Evolutionary conservation across 2,329 filamentous ascomycete genomes (phyloP).

Genomic region (Davidsoniella eucalypti): DNA sequence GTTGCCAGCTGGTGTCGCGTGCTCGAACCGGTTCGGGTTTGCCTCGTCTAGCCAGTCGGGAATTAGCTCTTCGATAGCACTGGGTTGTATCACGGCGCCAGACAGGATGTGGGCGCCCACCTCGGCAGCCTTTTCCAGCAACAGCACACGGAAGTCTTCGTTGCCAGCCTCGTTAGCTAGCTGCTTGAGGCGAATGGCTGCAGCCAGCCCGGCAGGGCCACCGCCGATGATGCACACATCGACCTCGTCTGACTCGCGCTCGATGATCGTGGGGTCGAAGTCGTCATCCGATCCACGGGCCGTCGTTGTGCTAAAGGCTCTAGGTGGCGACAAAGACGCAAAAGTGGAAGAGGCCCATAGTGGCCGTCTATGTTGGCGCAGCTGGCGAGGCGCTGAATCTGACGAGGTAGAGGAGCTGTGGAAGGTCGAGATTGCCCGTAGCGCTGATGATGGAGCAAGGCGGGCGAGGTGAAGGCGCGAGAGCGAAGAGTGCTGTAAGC

Average conservation of each 20-base stretch:
- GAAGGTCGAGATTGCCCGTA: background rate
- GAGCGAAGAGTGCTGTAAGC: conserved; percentile 23
- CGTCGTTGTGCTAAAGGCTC: conserved; percentile 11
- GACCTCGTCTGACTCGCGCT: conserved; percentile 82
- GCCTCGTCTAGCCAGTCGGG: conserved; percentile 85
- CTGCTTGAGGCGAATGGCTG: conserved; percentile 90
- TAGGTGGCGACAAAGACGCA: background rate
- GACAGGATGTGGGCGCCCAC: conserved; percentile 90
- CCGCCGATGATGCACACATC: conserved; percentile 95
- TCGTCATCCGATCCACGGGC: conserved; percentile 25
- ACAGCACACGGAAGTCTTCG: conserved; percentile 82
- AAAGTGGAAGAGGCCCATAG: conserved; percentile 14
- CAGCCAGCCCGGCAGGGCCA: conserved; percentile 83
- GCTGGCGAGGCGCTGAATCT: background rate
- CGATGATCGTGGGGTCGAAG: conserved; percentile 52
- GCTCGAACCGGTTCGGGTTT: conserved; percentile 75
- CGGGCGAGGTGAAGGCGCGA: conserved; percentile 12
- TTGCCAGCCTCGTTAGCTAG: conserved; percentile 87
- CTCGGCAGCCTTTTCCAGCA: conserved; percentile 91
- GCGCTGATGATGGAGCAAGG: conserved; percentile 4
- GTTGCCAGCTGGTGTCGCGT: conserved; percentile 64
- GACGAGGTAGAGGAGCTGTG: conserved; percentile 5
- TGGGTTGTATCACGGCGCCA: conserved; percentile 85
- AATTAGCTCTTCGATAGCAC: conserved; percentile 73
- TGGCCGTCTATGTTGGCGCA: conserved; percentile 11